Conservation (phyloP, 1,284 basidiomycete genomes). For the Marasmius fiardii region DNA sequence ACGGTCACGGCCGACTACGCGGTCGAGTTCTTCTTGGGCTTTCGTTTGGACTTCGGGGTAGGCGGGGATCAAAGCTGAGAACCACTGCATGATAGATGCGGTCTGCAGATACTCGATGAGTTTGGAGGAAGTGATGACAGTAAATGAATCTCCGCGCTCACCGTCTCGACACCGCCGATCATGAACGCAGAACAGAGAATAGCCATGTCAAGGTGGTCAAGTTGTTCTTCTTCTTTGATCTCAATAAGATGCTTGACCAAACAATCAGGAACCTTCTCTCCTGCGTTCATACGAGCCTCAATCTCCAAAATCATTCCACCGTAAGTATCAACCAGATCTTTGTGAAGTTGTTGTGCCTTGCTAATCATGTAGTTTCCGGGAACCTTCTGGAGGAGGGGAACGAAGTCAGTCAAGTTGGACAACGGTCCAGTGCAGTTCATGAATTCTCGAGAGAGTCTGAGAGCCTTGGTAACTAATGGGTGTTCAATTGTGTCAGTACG, state of each 20-base stretch:
- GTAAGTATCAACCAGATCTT: slow-evolving; percentile 30
- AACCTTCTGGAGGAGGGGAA: slow-evolving; percentile 32
- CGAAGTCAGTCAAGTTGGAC: slow-evolving; percentile 39
- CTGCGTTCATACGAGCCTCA: slow-evolving; percentile 24
- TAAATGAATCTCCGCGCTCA: slow-evolving; percentile 16
- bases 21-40: slow-evolving; percentile 30
- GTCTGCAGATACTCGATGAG: slow-evolving; percentile 20
- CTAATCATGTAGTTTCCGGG: slow-evolving; percentile 26
- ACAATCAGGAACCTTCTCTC: slow-evolving; percentile 32
- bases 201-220: slow-evolving; percentile 35
- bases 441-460: slow-evolving; percentile 32
- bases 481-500: too few relatives aligned
- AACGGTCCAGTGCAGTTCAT: slow-evolving; percentile 33
- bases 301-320: slow-evolving; percentile 27
- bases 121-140: not conserved
- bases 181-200: slow-evolving; percentile 37
- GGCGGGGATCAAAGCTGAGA: slow-evolving; percentile 30
- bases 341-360: slow-evolving; percentile 30
- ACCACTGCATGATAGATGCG: slow-evolving; percentile 34
- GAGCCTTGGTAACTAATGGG: too few relatives aligned
- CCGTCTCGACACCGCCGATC: slow-evolving; percentile 39
- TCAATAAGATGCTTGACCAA: slow-evolving; percentile 34
- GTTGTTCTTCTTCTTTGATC: slow-evolving; percentile 29
- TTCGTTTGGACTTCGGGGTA: slow-evolving; percentile 27
- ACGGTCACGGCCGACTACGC: slow-evolving; percentile 29